Evolutionary conservation across 495 filamentous ascomycete species (phyloP), one percentile per base, ranked within the genome.

Genomic region (Aspergillus affinis): DNA sequence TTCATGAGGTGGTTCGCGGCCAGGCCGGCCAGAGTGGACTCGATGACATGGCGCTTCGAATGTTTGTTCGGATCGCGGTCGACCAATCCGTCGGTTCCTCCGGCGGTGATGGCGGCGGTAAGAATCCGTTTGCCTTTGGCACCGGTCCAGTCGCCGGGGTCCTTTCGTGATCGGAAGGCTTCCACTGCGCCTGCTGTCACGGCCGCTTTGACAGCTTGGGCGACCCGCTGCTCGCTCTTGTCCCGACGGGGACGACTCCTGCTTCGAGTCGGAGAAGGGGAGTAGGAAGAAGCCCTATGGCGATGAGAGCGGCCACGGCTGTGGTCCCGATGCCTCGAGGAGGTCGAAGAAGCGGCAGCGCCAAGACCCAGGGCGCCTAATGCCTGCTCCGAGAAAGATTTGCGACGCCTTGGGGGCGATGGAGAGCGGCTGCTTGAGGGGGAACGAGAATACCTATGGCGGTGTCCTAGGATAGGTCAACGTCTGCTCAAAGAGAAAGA

Each of bases 61-160:
- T 91, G 83, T 69, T 88, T 86, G n/a, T 86, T 84, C n/a, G 86
- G 82, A 61, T 93, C 83, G 45, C 83, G 84, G 55, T 87, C 86
- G 53, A 88, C 75, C 15, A 92, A 81, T 21, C 88, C 88, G 72
- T 95, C 90, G 58, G 95, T 86, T 29, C 91, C 88, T 64, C 89
- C 92, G 48, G 92, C 91, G 65, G 89, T 85, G 30, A 93, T 82
- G 18, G 92, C 92, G 19, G 92, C 92, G 23, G 92, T 96, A 19
- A 95, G 81, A 60, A 97, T 85, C 44, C 92, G 88, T 72, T 89
- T 91, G 58, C 90, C 90, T 72, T 96, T 96, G 30, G 87, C 85
- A 49, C 92, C 92, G 36, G 82, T 87, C 90, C 90, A 95, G 19
- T 85, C 82, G 51, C 92, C 92, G 0, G 90, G 88, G 51, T 91